A percentile compares a stretch with the other conserved stretches of the same genome.
Evolutionary conservation across 139 green algal species (phyloP).

Genomic region (Chlorella sorokiniana): DNA sequence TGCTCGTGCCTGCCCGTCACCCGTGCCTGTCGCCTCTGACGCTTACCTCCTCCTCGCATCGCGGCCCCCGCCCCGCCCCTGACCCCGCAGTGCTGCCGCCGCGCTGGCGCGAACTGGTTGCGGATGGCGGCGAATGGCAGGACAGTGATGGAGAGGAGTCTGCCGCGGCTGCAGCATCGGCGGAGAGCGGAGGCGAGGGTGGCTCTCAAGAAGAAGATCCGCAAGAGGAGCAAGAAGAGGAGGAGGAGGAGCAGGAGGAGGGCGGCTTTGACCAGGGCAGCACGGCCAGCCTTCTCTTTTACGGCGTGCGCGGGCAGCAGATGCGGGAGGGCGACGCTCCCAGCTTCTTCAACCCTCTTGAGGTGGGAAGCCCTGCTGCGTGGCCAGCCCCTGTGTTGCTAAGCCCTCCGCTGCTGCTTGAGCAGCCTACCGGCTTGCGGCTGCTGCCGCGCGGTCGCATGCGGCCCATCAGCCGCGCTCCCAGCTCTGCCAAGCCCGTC

Average conservation of each 20-base stretch:
- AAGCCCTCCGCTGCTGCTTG: neutral
- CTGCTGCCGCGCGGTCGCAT: neutral
- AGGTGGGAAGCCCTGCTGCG: slow-evolving; percentile 45
- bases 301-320: slow-evolving; percentile 65
- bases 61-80: neutral
- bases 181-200: neutral
- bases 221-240: neutral
- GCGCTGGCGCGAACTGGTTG: slow-evolving; percentile 13
- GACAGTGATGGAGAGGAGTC: neutral
- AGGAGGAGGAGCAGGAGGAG: neutral
- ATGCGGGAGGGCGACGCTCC: slow-evolving; percentile 65
- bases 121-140: neutral
- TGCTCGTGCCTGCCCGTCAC: neutral
- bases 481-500: neutral
- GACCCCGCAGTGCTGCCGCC: slow-evolving; percentile 26
- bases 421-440: neutral
- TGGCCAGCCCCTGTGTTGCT: neutral
- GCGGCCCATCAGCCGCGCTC: too few relatives aligned
- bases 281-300: slow-evolving; percentile 62
- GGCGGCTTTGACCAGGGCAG: slow-evolving; percentile 1
- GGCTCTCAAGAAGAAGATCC: neutral
- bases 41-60: neutral
- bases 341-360: slow-evolving; percentile 73
- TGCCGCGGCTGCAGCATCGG: neutral
- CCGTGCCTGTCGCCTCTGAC: neutral